Evolutionary conservation across 2,329 filamentous ascomycete genomes (phyloP).

Genomic region (Fusarium brachygibbosum): DNA sequence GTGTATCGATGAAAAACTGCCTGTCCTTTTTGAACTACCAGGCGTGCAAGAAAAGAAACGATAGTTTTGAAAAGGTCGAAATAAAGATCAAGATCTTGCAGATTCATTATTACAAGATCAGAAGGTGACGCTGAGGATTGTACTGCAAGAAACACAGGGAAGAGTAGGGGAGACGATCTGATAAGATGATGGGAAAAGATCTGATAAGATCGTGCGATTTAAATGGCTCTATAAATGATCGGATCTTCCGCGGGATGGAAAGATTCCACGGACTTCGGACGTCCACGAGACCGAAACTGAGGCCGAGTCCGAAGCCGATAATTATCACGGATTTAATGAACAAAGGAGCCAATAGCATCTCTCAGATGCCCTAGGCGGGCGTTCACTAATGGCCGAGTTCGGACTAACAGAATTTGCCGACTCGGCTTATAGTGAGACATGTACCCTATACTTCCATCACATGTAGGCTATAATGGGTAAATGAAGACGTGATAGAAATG

Average conservation of each 20-base stretch:
- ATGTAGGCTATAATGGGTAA: too few relatives aligned
- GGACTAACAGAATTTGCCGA: background rate
- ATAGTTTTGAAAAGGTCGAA: conserved; percentile 18
- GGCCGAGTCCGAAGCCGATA: background rate
- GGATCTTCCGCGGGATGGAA: background rate
- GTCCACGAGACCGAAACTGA: background rate
- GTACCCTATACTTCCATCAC: background rate
- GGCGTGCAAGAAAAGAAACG: background rate
- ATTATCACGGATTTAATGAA: background rate
- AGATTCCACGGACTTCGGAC: too few relatives aligned
- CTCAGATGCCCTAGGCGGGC: fast-evolving
- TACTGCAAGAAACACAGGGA: fast-evolving
- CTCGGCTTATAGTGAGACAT: fast-evolving
- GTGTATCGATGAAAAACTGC: conserved; percentile 23
- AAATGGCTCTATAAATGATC: background rate
- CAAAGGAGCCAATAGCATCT: background rate
- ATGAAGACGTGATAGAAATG: too few relatives aligned
- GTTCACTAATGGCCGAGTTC: background rate
- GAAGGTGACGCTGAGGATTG: background rate
- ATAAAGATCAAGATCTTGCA: conserved; percentile 10
- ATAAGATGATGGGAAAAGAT: background rate
- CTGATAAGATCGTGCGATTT: background rate
- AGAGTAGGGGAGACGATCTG: background rate
- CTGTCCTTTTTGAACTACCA: background rate
- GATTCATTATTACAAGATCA: background rate